These are phyloP conservation scores for Aplosporella prunicola DNA, from an alignment of 2,329 filamentous ascomycete species.

Conservation along the genomic window DNA sequence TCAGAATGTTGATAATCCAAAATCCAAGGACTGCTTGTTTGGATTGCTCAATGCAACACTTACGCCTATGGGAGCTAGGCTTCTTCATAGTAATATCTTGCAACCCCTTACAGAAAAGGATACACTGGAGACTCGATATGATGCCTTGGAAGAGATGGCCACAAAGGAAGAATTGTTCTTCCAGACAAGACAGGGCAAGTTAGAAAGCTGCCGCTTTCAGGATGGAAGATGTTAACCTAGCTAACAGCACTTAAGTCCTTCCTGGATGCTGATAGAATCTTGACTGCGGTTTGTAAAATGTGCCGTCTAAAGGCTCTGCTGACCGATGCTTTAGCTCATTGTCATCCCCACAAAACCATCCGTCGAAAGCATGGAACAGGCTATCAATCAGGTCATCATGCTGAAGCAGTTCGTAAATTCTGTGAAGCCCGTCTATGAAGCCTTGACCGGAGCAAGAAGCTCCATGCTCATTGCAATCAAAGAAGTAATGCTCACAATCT, in stretches of 20 bases:
- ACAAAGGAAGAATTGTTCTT: slow-evolving; percentile 79
- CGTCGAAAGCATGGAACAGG: slow-evolving; percentile 63
- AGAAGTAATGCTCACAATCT: slow-evolving; percentile 37
- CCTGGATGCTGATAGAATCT: slow-evolving; percentile 66
- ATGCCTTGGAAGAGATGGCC: slow-evolving; percentile 74
- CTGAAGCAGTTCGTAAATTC: slow-evolving; percentile 71
- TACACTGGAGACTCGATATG: slow-evolving; percentile 63
- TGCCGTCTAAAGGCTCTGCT: slow-evolving; percentile 10
- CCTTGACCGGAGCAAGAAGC: slow-evolving; percentile 55
- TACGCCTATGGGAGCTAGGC: slow-evolving; percentile 79
- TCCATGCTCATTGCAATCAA: slow-evolving; percentile 58
- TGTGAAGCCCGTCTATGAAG: slow-evolving; percentile 57
- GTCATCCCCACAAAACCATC: slow-evolving; percentile 59
- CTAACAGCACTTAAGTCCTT: slow-evolving; percentile 59
- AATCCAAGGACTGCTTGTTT: slow-evolving; percentile 74
- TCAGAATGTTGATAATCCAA: slow-evolving; percentile 69
- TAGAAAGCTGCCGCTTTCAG: background rate
- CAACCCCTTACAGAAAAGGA: slow-evolving; percentile 71
- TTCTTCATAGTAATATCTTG: slow-evolving; percentile 76
- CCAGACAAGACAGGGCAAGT: slow-evolving; percentile 57
- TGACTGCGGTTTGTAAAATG: slow-evolving; percentile 53
- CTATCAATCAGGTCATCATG: slow-evolving; percentile 78
- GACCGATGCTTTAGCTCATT: slow-evolving; percentile 51
- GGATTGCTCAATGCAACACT: slow-evolving; percentile 75
- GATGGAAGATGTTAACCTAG: slow-evolving; percentile 7